These are phyloP conservation scores for Mycena vitilis DNA, from an alignment of 768 basidiomycete species.

Conservation along the genomic window DNA sequence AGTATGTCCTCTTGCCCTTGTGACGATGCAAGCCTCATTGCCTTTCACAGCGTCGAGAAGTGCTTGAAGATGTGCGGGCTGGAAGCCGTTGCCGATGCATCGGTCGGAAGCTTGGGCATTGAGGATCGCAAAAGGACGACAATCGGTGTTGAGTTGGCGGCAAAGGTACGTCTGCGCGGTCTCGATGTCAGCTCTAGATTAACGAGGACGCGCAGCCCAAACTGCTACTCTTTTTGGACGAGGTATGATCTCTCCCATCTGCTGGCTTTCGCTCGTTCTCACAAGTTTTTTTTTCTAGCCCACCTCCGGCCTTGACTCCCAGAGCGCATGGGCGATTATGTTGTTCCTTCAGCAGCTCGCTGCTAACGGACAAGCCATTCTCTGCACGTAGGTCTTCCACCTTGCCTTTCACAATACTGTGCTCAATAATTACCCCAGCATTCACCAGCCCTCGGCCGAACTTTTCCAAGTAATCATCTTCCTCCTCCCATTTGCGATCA, in stretches of 20 bases:
- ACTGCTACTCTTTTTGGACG: slow-evolving; percentile 36
- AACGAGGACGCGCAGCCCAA: slow-evolving; percentile 9
- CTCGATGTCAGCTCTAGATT: not conserved
- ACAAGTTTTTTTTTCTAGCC: slow-evolving; percentile 59
- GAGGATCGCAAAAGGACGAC: slow-evolving; percentile 87
- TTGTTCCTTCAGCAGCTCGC: slow-evolving; percentile 81
- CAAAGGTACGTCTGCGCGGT: slow-evolving; percentile 45
- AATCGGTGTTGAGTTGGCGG: slow-evolving; percentile 52
- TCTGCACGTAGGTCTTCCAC: slow-evolving; percentile 81
- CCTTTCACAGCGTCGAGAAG: slow-evolving; percentile 62
- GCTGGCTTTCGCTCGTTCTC: not conserved
- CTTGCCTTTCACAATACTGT: slow-evolving; percentile 27
- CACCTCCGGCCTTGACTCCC: slow-evolving; percentile 88
- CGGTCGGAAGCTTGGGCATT: slow-evolving; percentile 74
- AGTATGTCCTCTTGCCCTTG: slow-evolving; percentile 54
- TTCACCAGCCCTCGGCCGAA: slow-evolving; percentile 76
- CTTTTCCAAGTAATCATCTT: slow-evolving; percentile 69
- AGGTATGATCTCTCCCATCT: slow-evolving; percentile 36
- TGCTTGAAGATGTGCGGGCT: slow-evolving; percentile 71
- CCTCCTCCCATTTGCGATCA: not conserved
- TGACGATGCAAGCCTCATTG: not conserved
- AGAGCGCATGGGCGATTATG: slow-evolving; percentile 88
- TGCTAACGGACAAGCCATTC: slow-evolving; percentile 84
- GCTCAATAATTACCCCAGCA: not conserved
- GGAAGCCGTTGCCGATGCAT: slow-evolving; percentile 71